Evolutionary conservation across 2,329 filamentous ascomycete genomes (phyloP), one percentile per base, ranked within the genome.

Genomic region (Monosporascus sp.): DNA sequence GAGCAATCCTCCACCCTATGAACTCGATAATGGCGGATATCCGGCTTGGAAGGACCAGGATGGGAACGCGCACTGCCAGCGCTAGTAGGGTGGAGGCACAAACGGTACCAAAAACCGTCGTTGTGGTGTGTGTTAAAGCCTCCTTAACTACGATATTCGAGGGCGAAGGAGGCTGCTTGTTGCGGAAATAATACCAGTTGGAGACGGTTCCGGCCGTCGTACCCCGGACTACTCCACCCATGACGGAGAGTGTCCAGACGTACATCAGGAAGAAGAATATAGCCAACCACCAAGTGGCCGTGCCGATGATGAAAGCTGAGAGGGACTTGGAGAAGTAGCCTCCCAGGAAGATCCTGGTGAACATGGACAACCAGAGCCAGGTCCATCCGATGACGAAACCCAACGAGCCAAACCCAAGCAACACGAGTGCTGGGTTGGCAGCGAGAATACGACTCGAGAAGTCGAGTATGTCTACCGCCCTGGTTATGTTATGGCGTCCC

Each of bases 151-250:
- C 87, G 52, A 92, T 87, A 53, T 81, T 79, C 1, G 91, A 92
- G 1, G 90, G 85, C 2, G 91, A 86, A 8, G 87, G 79, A 5
- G 93, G 91, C 11, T 86, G 82, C 5, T 86, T 85, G 63, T 95
- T 88, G 58, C 94, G 90, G 71, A 97, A 93, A 71, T 97, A 99
- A 72, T 99, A 99, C 94, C 94, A 99, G 71, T 99, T 94, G 41
- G 91, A 96, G 24, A 97, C 93, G 1, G 93, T 96, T 11, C 94
- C 94, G 24, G 91, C 93, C 16, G 93, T 96, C 17, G 92, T 94
- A 22, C 90, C 87, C 54, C 94, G 86, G 69, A 99, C 93, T 22
- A 97, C 82, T 19, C 91, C 91, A 53, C 91, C 87, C 67, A 96
- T 85, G 53, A 97, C 84, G 2, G 89, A 88, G 43, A 97, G 77